phyloP scores from a whole-genome alignment of 1,284 basidiomycete genomes.

The Leccinum huronense region DNA sequence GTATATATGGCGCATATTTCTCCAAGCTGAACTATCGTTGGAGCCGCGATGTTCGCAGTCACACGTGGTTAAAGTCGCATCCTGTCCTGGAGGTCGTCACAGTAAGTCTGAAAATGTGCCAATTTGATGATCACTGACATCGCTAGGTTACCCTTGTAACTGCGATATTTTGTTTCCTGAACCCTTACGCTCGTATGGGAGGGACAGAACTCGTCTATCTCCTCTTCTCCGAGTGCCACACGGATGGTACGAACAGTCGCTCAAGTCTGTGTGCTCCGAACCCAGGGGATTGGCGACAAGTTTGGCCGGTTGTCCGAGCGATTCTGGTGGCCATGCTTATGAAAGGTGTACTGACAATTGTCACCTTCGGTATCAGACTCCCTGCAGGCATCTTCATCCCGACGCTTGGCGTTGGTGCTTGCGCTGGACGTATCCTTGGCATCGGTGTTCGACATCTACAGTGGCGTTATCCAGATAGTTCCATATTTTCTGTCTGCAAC shows the following conservation, averaged over 20 bases:
- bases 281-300: constrained; percentile 55
- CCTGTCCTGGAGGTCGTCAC: constrained; percentile 84
- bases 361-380: constrained; percentile 93
- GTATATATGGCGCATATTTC: constrained; percentile 92
- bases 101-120: constrained; percentile 44
- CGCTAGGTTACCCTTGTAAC: constrained; percentile 75
- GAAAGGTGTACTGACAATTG: constrained; percentile 80
- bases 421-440: constrained; percentile 88
- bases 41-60: constrained; percentile 79
- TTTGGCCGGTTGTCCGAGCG: constrained; percentile 64
- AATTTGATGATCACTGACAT: constrained; percentile 12
- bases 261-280: constrained; percentile 72
- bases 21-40: constrained; percentile 90
- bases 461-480: constrained; percentile 59
- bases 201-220: constrained; percentile 93
- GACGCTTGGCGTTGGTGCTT: constrained; percentile 95
- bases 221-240: constrained; percentile 83
- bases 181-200: constrained; percentile 90
- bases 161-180: constrained; percentile 78
- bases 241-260: constrained; percentile 53
- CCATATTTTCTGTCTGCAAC: constrained; percentile 66
- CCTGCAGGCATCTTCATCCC: constrained; percentile 98
- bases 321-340: constrained; percentile 77
- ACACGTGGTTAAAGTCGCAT: constrained; percentile 77
- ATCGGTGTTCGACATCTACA: constrained; percentile 81